A percentile compares a stretch with the other conserved stretches of the same genome.
phyloP scores from a whole-genome alignment of 2,329 filamentous ascomycete genomes.

The Aspergillus persii region DNA sequence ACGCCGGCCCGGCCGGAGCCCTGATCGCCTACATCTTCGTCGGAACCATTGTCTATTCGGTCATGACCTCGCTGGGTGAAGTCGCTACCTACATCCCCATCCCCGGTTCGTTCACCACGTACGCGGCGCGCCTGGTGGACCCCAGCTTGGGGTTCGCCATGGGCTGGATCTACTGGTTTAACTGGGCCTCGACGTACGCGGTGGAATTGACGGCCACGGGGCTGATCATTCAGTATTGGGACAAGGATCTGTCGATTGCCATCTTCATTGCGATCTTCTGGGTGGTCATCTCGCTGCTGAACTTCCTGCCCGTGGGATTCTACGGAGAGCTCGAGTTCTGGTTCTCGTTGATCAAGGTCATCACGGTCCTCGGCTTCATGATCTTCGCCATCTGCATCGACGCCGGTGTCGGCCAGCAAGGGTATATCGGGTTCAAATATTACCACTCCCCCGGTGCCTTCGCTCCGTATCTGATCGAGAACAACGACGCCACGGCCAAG shows the following conservation, averaged over 20 bases:
- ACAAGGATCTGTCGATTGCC: conserved; percentile 58
- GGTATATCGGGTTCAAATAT: conserved; percentile 70
- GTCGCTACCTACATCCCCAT: conserved; percentile 77
- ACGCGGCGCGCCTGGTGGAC: conserved; percentile 75
- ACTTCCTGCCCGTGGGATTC: conserved; percentile 67
- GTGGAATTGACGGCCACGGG: conserved; percentile 69
- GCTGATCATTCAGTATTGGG: conserved; percentile 74
- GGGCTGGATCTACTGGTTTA: conserved; percentile 82
- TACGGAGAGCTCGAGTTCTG: conserved; percentile 73
- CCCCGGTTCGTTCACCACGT: conserved; percentile 71
- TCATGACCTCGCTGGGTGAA: conserved; percentile 66
- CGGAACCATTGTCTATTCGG: conserved; percentile 68
- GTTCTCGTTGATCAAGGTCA: conserved; percentile 70
- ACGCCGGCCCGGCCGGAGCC: conserved; percentile 62
- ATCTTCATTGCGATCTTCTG: conserved; percentile 74
- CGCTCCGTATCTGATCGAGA: conserved; percentile 62
- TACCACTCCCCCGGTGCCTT: conserved; percentile 69
- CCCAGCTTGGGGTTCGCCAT: conserved; percentile 70
- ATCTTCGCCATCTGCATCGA: conserved; percentile 74
- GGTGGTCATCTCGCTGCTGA: conserved; percentile 64
- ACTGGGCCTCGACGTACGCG: conserved; percentile 70
- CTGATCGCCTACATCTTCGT: conserved; percentile 68
- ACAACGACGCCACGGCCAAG: conserved; percentile 53
- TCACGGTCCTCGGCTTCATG: conserved; percentile 75
- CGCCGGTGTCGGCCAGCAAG: conserved; percentile 65